phyloP scores from a whole-genome alignment of 306 rosid genomes.

The Quercus variabilis region DNA sequence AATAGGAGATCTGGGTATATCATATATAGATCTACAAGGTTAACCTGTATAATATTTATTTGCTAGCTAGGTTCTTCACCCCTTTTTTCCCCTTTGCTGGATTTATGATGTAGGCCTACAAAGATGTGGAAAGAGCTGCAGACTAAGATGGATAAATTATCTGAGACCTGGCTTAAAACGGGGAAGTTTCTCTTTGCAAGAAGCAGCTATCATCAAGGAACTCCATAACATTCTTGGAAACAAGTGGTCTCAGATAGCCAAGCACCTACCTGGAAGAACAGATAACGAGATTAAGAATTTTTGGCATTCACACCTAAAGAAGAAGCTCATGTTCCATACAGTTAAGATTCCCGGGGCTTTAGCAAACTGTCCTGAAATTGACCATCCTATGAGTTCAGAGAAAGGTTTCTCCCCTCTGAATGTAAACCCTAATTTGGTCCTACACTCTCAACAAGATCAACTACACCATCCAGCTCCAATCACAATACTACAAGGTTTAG shows the following conservation, averaged over 20 bases:
- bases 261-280: constrained; percentile 98
- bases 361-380: constrained; percentile 49
- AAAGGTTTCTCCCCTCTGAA: constrained; percentile 51
- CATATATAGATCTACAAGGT: too few relatives aligned
- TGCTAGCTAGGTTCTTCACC: neutral
- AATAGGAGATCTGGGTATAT: too few relatives aligned
- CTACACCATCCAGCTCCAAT: constrained; percentile 52
- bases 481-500: constrained; percentile 38
- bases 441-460: constrained; percentile 31
- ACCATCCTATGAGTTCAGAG: constrained; percentile 28
- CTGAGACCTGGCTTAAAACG: constrained; percentile 93
- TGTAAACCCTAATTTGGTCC: constrained; percentile 47
- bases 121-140: constrained; percentile 96
- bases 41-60: neutral
- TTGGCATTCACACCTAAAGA: constrained; percentile 94
- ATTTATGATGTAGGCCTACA: constrained; percentile 49
- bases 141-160: constrained; percentile 95
- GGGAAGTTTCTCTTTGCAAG: constrained; percentile 90
- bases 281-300: constrained; percentile 98
- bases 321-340: constrained; percentile 71
- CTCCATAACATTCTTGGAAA: constrained; percentile 92
- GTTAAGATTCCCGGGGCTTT: constrained; percentile 33
- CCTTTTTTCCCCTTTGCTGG: neutral
- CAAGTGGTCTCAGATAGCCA: constrained; percentile 98
- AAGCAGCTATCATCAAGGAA: constrained; percentile 81